Conservation (phyloP, 225 moss, liverwort and hornwort species). For the Polytrichum formosum region DNA sequence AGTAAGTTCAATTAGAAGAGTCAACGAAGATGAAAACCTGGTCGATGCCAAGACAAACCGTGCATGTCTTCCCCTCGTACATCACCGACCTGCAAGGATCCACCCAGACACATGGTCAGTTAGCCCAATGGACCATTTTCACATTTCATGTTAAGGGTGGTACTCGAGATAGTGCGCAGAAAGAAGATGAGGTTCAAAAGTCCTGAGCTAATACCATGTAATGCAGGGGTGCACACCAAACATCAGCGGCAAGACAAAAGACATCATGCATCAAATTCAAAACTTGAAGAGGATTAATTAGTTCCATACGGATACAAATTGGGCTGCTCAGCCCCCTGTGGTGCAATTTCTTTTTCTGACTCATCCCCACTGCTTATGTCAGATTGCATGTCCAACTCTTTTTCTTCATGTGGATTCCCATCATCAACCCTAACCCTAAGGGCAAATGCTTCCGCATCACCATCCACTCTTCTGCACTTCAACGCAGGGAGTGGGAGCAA, state of each 20-base stretch:
- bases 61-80: constrained; percentile 33
- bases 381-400: constrained; percentile 5
- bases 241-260: not conserved
- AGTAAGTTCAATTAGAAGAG: too few species aligned
- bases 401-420: not conserved
- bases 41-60: constrained; percentile 40
- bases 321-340: not conserved
- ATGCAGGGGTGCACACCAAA: not conserved
- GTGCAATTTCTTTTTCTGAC: not conserved
- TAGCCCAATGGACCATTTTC: not conserved
- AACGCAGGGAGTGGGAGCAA: constrained; percentile 18
- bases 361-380: constrained; percentile 14
- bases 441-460: not conserved
- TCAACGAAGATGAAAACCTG: constrained; percentile 24
- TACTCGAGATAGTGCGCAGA: not conserved
- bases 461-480: constrained; percentile 25
- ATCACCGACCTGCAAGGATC: constrained; percentile 36
- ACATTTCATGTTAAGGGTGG: not conserved
- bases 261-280: not conserved
- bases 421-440: not conserved
- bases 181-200: not conserved
- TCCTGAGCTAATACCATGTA: not conserved
- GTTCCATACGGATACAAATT: constrained; percentile 37
- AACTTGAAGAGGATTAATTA: not conserved
- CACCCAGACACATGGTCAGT: constrained; percentile 5